These are phyloP conservation scores for Calonectria pseudoreteaudii DNA, from an alignment of 2,329 filamentous ascomycete genomes.

Conservation along the genomic window DNA sequence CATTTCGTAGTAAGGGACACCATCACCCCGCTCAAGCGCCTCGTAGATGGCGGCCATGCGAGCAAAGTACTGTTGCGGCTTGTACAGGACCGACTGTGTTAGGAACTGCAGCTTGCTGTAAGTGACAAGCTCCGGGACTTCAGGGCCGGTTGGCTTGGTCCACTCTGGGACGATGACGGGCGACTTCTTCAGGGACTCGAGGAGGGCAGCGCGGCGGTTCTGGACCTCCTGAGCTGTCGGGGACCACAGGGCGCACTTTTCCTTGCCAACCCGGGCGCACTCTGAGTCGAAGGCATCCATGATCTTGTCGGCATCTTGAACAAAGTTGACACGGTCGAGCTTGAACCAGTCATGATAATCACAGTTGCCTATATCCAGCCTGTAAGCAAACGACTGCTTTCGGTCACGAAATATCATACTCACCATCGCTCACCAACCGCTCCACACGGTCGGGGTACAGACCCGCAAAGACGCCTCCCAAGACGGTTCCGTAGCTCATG, in stretches of 20 bases:
- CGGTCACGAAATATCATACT: constrained; percentile 25
- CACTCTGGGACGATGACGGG: constrained; percentile 57
- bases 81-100: constrained; percentile 57
- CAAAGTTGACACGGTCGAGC: constrained; percentile 58
- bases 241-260: constrained; percentile 58
- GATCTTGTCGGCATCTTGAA: constrained; percentile 66
- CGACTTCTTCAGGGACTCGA: constrained; percentile 53
- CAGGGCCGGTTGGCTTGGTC: constrained; percentile 45
- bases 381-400: neutral
- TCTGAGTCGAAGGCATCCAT: constrained; percentile 64
- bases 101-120: constrained; percentile 60
- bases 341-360: constrained; percentile 67
- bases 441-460: constrained; percentile 64
- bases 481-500: constrained; percentile 65
- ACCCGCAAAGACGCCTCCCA: constrained; percentile 64
- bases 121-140: constrained; percentile 62
- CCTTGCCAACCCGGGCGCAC: constrained; percentile 64
- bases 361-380: constrained; percentile 53
- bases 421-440: constrained; percentile 63
- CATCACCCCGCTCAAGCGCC: constrained; percentile 58
- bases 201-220: constrained; percentile 52
- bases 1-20: constrained; percentile 55
- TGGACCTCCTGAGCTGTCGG: constrained; percentile 52
- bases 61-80: constrained; percentile 56
- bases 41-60: constrained; percentile 57